Percentiles rank a stretch among this genome's conserved stretches.
phyloP scores from a whole-genome alignment of 306 rosid species.

The Prunus davidiana region DNA sequence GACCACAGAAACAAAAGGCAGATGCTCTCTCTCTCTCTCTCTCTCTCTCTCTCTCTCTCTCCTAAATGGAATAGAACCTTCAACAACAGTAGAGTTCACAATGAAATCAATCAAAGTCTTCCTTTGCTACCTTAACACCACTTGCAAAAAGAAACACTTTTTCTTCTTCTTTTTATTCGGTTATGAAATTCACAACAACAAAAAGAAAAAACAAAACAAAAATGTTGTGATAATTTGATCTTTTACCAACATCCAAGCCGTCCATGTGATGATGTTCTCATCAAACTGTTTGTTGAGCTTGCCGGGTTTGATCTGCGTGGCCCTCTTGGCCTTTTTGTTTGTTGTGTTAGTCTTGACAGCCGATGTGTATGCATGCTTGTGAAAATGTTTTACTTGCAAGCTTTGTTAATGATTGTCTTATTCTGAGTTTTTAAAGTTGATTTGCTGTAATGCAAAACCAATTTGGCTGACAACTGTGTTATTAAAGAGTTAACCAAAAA shows the following conservation, averaged over 20 bases:
- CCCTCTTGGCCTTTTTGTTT: background rate
- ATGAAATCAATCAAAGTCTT: background rate
- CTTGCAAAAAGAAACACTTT: background rate
- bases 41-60: background rate
- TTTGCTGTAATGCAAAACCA: too few species aligned
- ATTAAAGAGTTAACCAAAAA: too few species aligned
- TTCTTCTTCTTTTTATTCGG: background rate
- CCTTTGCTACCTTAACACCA: background rate
- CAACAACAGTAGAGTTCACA: background rate
- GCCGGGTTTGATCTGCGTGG: background rate
- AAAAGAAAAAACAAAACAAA: background rate
- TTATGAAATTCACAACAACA: background rate
- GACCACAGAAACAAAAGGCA: conserved; percentile 25
- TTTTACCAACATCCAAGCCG: background rate
- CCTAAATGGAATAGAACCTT: conserved; percentile 12
- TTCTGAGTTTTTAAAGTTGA: too few species aligned
- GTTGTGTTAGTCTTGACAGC: background rate
- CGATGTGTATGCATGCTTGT: too few species aligned
- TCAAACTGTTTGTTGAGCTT: background rate
- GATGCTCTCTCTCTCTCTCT: conserved; percentile 8
- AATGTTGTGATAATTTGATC: background rate
- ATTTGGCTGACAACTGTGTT: too few species aligned
- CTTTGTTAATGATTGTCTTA: too few species aligned
- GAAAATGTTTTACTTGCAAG: too few species aligned
- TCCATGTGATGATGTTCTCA: conserved; percentile 5